phyloP scores from a whole-genome alignment of 495 filamentous ascomycete genomes.

The Annulohypoxylon nitens region DNA sequence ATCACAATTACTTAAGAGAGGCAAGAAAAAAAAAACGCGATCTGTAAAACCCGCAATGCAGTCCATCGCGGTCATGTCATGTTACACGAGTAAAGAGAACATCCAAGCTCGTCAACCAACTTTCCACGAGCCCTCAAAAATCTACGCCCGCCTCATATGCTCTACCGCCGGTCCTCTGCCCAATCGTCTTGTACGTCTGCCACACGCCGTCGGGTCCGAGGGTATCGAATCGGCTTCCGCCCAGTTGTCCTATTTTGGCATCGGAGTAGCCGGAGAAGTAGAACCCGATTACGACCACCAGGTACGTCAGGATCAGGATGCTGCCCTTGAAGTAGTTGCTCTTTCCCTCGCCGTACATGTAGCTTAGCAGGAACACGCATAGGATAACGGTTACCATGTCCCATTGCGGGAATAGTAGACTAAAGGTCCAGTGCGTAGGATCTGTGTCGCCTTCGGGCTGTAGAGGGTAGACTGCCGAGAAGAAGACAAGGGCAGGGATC shows the following conservation, averaged over 20 bases:
- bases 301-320: constrained; percentile 91
- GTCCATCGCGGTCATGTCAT: constrained; percentile 4
- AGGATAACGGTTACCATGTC: constrained; percentile 98
- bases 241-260: constrained; percentile 60
- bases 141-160: constrained; percentile 46
- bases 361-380: constrained; percentile 95
- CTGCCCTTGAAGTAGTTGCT: constrained; percentile 94
- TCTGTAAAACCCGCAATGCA: neutral
- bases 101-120: neutral
- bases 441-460: constrained; percentile 58
- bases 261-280: constrained; percentile 85
- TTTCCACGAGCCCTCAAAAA: constrained; percentile 27
- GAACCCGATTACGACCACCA: constrained; percentile 93
- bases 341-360: constrained; percentile 99
- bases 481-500: constrained; percentile 92
- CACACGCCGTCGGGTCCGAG: constrained; percentile 66
- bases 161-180: constrained; percentile 53
- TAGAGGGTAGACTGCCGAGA: constrained; percentile 73
- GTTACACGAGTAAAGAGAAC: constrained; percentile 4
- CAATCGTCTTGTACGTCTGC: constrained; percentile 67
- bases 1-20: constrained; percentile 33
- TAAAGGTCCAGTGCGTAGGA: constrained; percentile 84
- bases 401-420: constrained; percentile 97
- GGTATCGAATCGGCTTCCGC: constrained; percentile 77
- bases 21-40: constrained; percentile 8